Base-by-base conservation (phyloP, 208 protist genomes). In the Acanthamoeba castellanii region DNA sequence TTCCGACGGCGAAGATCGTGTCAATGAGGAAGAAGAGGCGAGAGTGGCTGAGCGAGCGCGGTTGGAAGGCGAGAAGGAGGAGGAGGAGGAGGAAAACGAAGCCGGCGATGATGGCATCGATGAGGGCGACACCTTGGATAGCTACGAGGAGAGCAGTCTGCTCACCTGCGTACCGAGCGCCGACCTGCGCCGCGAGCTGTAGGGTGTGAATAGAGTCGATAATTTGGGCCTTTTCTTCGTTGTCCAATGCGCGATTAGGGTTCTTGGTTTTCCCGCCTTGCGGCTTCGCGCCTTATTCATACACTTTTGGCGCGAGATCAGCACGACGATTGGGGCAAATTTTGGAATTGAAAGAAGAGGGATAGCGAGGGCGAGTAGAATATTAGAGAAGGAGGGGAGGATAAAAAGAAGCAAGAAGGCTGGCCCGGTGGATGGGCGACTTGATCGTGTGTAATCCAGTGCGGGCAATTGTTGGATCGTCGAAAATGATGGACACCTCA, bases 401-500 rank as follows among this genome's bases (percentile, higher is more conserved):
- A 47, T 22, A 85, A 55, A 20, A 45, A 85, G 76, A 50, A 27
- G 42, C 20, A 85, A 27, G 42, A 57, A 52, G 76, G 8, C 25
- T 20, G 16, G 9, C 22, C 20, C 30, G 74, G 30, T 55, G 34
- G 14, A 55, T 30, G 74, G 37, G 74, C 74, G 74, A 84, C 22
- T 55, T 84, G 37, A 45, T 81, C 34, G 14, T 81, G 72, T 81
- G 72, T 30, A 81, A 47, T 30, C 72, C 72, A 37, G 72, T 47
- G 30, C 30, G 1, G 18, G 42, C 42, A 45, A 52, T 55, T 47
- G 37, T 25, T 11, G 18, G n/a, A 84, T 50, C 42, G 74, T 84
- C 37, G 50, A 90, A 90, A 47, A 90, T 70, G 82, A 90, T 70
- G 82, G 57, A 90, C 52, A 90, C 47, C 52, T 70, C 47, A 4